Base-by-base conservation (phyloP, 2,329 filamentous ascomycete species). In the Cytospora paraplurivora region DNA sequence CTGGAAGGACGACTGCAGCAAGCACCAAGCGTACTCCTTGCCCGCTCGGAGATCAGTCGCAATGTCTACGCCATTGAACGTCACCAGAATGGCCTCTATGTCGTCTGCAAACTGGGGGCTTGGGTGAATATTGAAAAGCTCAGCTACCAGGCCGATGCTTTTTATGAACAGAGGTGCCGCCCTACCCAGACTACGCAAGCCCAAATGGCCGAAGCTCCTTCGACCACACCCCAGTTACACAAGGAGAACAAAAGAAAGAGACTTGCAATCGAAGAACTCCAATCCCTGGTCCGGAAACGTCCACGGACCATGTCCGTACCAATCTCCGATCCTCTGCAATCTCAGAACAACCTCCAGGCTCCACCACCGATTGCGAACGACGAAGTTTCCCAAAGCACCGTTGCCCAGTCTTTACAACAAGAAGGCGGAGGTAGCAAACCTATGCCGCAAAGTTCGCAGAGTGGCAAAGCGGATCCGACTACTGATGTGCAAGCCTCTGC, bases 41-140 rank as follows among this genome's bases (percentile, higher is more conserved):
- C 86, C 34, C 80, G 85, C 63, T 79, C 84, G 52, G 84, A 88
- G 51, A 77, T 80, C 33, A 82, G 80, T 65, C 78, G 79, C 62
- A 78, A 77, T 41, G 67, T 85, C 0, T 89, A 86, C 71, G 88
- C 82, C 13, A 76, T 91, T n/a, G 90, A 93, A 76, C 81, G 85
- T 32, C 85, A 90, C 41, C 77, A 80, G 17, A 74, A 77, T 54
- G 82, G 82, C 0, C 77, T 89, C 4, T 93, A 91, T 72, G 84
- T 85, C 12, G 72, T 92, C 33, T 93, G 88, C 73, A 87, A 84
- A 69, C 77, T 95, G 51, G 88, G 85, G 1, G 74, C 78, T 21
- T 91, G 89, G 88, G 81, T 90, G 27, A 83, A 87, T 66, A 72
- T 89, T 58, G 79, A 82, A 41, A 76, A 79, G 7, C 76, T 93